Conservation (phyloP, 768 basidiomycete species). For the Trametes cinnabarina region DNA sequence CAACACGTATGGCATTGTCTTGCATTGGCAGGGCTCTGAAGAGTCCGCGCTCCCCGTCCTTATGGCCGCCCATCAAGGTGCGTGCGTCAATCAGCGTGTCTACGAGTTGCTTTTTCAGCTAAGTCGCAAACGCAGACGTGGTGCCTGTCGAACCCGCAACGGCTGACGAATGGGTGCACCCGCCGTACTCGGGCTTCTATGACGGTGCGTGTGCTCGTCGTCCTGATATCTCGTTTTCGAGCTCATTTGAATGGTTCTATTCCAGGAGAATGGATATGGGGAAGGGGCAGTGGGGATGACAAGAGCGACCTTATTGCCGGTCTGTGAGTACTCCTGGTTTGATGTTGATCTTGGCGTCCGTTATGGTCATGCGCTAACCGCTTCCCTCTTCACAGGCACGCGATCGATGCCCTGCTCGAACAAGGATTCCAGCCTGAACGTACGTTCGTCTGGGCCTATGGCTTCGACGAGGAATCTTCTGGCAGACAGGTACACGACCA, state of each 20-base stretch:
- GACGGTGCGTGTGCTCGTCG: slow-evolving; percentile 27
- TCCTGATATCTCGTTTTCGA: no score
- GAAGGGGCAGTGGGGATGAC: slow-evolving; percentile 36
- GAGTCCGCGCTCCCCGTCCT: slow-evolving; percentile 50
- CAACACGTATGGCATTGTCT: slow-evolving; percentile 59
- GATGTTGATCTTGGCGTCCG: no score
- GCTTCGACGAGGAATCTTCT: slow-evolving; percentile 51
- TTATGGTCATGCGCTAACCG: neutral
- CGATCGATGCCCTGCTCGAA: slow-evolving; percentile 46
- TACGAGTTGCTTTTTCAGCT: neutral
- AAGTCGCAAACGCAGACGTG: slow-evolving; percentile 35
- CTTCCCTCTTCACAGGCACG: slow-evolving; percentile 25
- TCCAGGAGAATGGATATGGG: slow-evolving; percentile 33
- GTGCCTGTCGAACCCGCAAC: slow-evolving; percentile 49
- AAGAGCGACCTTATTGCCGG: slow-evolving; percentile 34
- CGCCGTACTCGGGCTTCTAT: slow-evolving; percentile 48
- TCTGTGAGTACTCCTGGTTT: slow-evolving; percentile 28
- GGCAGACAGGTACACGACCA: slow-evolving; percentile 23
- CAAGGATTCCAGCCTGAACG: slow-evolving; percentile 47
- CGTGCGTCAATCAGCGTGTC: neutral
- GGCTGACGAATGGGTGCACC: slow-evolving; percentile 43
- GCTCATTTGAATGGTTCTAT: neutral
- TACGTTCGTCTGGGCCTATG: slow-evolving; percentile 40
- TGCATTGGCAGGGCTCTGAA: slow-evolving; percentile 57
- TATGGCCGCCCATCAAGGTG: slow-evolving; percentile 53